Base-by-base conservation (phyloP, 305 asterid species). In the Fraxinus albicans region DNA sequence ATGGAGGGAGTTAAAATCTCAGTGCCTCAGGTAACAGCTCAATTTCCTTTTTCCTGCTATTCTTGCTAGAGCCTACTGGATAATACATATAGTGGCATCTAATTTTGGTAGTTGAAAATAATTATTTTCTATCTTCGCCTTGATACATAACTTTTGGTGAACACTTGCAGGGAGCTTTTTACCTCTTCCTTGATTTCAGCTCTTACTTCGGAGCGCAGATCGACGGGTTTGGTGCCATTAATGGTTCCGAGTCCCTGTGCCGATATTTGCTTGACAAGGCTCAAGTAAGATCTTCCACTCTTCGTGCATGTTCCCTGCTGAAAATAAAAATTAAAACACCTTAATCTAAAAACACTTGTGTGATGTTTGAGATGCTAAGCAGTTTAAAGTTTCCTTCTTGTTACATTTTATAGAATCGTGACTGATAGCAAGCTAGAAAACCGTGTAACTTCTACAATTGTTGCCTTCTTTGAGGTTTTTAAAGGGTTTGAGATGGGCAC, bases 121-220 rank as follows among this genome's bases (percentile, higher is more conserved):
- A 34, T 44, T 6, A 8, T 33, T 80, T 60, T 38, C 8, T 3
- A 29, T 81, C 50, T 53, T 36, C 6, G 38, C 21, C 29, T 75
- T 42, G n/a, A 81, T n/a, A 55, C 60, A 1, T 50, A 63, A 67
- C 67, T 35, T 75, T 77, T 72, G 50, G 65, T 70, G 80, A 53
- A 81, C 10, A 73, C 76, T 85, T 90, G 89, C 88, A 94, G 99
- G 99, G 99, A 73, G 98, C 98, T 9, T 94, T 94, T 86, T 95
- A 95, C 90, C 94, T 95, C 60, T 94, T 95, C 85, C 92, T 94
- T 44, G 99, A 95, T 82, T 92, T 94, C 82, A 95, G 98, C 85
- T 83, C 88, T 79, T 94, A 91, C 90, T 95, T 93, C 36, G 95
- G 98, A 60, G 86, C 81, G 35, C 88, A 84, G 80, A 86, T 85